Percentiles rank a stretch among this genome's conserved stretches.
These are phyloP conservation scores for Hypoxylon sp. DNA, from an alignment of 2,329 filamentous ascomycete genomes.

Conservation along the genomic window DNA sequence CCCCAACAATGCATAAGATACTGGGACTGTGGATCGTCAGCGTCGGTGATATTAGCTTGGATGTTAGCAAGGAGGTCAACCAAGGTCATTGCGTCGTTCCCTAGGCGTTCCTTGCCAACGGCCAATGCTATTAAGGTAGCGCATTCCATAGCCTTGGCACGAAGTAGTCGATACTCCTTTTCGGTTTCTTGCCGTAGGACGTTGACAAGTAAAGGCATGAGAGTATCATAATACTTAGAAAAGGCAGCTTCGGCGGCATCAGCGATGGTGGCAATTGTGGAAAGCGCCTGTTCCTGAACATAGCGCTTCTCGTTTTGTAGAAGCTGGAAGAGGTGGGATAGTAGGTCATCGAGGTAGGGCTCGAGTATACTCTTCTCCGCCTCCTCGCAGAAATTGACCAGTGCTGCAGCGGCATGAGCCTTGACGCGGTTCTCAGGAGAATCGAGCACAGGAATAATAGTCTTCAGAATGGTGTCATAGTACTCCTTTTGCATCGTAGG, in stretches of 20 bases:
- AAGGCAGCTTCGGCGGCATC: conserved; percentile 97
- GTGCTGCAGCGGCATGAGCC: conserved; percentile 95
- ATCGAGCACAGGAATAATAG: conserved; percentile 92
- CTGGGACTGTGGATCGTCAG: conserved; percentile 95
- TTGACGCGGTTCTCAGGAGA: conserved; percentile 94
- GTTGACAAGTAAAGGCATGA: conserved; percentile 95
- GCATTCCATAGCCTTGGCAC: conserved; percentile 99
- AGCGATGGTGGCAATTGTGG: conserved; percentile 98
- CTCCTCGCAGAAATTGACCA: conserved; percentile 99
- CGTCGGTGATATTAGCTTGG: conserved; percentile 86
- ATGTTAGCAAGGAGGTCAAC: conserved; percentile 91
- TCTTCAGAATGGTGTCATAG: conserved; percentile 86
- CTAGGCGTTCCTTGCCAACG: conserved; percentile 93
- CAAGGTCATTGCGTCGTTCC: conserved; percentile 85
- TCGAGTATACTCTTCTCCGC: conserved; percentile 93
- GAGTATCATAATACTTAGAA: conserved; percentile 91
- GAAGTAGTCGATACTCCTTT: conserved; percentile 90
- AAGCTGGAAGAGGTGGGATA: conserved; percentile 87
- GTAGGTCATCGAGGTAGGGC: conserved; percentile 90
- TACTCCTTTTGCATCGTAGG: conserved; percentile 98
- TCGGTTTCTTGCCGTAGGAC: conserved; percentile 91
- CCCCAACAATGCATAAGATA: conserved; percentile 99
- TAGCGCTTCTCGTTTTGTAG: conserved; percentile 94
- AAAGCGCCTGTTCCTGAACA: conserved; percentile 96
- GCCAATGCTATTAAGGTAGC: conserved; percentile 95